Conservation (phyloP, 306 rosid genomes). For the Prunus salicina region DNA sequence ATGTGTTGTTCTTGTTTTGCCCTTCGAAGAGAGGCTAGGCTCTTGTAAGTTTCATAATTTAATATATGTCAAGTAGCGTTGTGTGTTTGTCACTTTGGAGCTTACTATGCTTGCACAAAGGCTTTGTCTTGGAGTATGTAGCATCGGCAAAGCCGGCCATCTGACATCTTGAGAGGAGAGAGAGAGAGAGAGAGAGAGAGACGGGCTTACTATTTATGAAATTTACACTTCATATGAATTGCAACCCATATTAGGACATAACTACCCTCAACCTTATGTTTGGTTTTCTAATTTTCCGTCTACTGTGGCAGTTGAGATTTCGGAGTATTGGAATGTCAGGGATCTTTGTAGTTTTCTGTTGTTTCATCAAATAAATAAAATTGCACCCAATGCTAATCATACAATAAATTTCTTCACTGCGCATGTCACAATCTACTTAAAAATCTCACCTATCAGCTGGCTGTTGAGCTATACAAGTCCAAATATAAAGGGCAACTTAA, state of each 20-base stretch:
- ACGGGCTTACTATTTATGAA: too few species aligned
- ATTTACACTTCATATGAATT: too few species aligned
- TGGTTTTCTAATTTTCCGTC: too few species aligned
- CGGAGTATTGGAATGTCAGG: too few species aligned
- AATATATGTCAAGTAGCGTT: not conserved
- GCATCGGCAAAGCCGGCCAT: not conserved
- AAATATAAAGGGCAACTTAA: slow-evolving; percentile 33
- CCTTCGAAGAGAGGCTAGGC: not conserved
- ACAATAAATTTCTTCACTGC: not conserved
- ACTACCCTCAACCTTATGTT: too few species aligned
- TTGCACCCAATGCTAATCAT: not conserved
- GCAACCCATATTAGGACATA: too few species aligned
- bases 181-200: too few species aligned
- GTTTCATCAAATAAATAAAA: too few species aligned
- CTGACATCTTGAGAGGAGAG: too few species aligned
- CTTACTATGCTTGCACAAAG: not conserved
- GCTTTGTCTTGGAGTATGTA: not conserved
- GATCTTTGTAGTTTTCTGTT: too few species aligned
- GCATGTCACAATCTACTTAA: not conserved
- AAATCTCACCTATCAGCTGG: not conserved
- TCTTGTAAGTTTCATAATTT: not conserved
- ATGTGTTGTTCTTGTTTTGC: not conserved
- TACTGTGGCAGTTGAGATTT: too few species aligned
- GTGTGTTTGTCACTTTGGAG: not conserved
- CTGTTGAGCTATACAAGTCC: not conserved